Evolutionary conservation across 2,329 filamentous ascomycete species (phyloP).

Genomic region (Fusarium marasasianum): DNA sequence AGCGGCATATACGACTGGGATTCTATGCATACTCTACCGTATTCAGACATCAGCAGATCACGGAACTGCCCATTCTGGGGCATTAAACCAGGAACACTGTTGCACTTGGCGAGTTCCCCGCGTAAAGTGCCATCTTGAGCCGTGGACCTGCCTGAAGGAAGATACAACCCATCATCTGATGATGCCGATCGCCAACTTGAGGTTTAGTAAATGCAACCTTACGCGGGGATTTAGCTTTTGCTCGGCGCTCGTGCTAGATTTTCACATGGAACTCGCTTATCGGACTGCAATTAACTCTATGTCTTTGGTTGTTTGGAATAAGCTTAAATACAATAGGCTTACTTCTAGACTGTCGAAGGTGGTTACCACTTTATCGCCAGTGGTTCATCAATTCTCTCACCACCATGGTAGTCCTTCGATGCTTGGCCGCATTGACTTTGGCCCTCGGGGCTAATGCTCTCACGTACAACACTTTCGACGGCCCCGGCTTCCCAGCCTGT

Average conservation of each 20-base stretch:
- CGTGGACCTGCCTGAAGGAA: background rate
- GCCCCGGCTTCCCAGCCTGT: background rate
- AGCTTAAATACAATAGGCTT: background rate
- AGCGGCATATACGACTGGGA: background rate
- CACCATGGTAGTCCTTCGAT: background rate
- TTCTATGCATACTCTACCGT: background rate
- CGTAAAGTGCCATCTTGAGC: background rate
- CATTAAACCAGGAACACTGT: background rate
- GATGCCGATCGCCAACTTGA: background rate
- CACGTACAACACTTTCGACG: conserved; percentile 3
- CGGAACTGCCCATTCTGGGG: background rate
- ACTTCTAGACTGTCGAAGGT: rapidly evolving
- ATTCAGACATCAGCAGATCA: background rate
- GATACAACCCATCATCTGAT: background rate
- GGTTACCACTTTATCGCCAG: background rate
- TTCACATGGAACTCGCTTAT: background rate
- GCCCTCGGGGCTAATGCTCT: background rate
- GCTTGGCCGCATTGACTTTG: background rate
- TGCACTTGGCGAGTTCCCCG: background rate
- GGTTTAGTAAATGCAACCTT: background rate
- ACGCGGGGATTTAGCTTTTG: background rate
- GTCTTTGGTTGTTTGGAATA: background rate
- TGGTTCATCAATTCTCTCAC: background rate
- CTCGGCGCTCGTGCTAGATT: background rate
- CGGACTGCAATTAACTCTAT: background rate